phyloP scores from a whole-genome alignment of 495 filamentous ascomycete genomes.

The Clavariopsis aquatica region DNA sequence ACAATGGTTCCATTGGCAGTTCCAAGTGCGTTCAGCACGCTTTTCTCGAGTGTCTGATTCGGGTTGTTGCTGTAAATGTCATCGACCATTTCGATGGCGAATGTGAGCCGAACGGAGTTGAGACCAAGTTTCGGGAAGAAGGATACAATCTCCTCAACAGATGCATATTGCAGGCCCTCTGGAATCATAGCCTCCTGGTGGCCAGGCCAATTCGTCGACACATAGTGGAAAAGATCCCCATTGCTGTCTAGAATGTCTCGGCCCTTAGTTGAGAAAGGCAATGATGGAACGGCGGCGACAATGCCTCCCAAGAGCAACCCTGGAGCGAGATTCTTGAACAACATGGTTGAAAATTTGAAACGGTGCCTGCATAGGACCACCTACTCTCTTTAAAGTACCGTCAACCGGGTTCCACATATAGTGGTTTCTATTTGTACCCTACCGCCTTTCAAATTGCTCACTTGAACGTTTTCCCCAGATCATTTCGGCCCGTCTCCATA shows the following conservation, averaged over 20 bases:
- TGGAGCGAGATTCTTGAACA: neutral
- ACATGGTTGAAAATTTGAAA: neutral
- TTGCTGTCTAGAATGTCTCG: slow-evolving; percentile 19
- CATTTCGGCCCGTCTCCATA: neutral
- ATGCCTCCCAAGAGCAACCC: neutral
- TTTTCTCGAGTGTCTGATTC: slow-evolving; percentile 39
- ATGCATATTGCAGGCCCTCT: slow-evolving; percentile 54
- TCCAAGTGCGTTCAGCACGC: slow-evolving; percentile 48
- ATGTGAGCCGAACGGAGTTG: slow-evolving; percentile 59
- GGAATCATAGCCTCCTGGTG: slow-evolving; percentile 53
- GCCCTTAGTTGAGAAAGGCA: slow-evolving; percentile 12
- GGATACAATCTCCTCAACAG: slow-evolving; percentile 48
- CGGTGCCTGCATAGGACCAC: neutral
- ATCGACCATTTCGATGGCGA: slow-evolving; percentile 52
- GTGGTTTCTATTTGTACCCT: neutral
- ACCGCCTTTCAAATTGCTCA: neutral
- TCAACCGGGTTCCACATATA: neutral
- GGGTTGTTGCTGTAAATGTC: slow-evolving; percentile 43
- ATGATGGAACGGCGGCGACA: neutral
- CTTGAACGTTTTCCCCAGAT: neutral
- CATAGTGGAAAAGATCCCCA: slow-evolving; percentile 23
- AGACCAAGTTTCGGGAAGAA: slow-evolving; percentile 51
- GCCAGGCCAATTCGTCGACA: slow-evolving; percentile 46
- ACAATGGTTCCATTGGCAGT: slow-evolving; percentile 41
- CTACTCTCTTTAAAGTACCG: neutral